These are phyloP conservation scores for Pleoardoris graminearum DNA, from an alignment of 2,329 filamentous ascomycete species.

Conservation along the genomic window DNA sequence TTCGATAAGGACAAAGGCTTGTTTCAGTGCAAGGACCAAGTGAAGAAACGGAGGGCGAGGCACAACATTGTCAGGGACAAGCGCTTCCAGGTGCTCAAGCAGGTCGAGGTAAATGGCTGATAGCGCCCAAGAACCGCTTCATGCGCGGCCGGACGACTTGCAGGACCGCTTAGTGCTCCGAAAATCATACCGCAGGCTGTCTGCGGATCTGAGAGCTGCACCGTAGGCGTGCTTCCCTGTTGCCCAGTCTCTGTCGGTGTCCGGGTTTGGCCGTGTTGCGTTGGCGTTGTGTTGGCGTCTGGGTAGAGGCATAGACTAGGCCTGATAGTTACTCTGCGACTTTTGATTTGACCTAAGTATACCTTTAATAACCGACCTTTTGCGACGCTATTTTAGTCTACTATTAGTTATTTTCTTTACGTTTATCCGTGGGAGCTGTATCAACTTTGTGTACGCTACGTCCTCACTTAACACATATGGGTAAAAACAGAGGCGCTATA, in stretches of 20 bases:
- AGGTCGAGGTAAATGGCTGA: background rate
- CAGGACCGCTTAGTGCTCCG: background rate
- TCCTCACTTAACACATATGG: no score
- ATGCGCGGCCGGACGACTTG: no score
- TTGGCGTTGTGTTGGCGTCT: background rate
- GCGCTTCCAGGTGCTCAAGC: conserved; percentile 1
- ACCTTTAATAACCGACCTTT: no score
- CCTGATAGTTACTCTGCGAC: background rate
- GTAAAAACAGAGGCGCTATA: no score
- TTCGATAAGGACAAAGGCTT: background rate
- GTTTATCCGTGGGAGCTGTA: no score
- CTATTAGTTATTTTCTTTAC: no score
- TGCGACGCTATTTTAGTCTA: no score
- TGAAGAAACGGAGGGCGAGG: background rate
- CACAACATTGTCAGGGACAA: background rate
- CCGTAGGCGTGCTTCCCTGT: background rate
- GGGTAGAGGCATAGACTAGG: conserved; percentile 5
- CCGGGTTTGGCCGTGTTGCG: no score
- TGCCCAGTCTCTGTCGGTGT: no score
- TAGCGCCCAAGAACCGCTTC: background rate
- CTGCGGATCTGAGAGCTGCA: background rate
- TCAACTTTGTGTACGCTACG: no score
- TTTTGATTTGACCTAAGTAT: background rate
- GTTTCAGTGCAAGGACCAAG: background rate
- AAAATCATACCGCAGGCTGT: background rate